phyloP scores from a whole-genome alignment of 2,329 filamentous ascomycete genomes.

The Beauveria sp. region DNA sequence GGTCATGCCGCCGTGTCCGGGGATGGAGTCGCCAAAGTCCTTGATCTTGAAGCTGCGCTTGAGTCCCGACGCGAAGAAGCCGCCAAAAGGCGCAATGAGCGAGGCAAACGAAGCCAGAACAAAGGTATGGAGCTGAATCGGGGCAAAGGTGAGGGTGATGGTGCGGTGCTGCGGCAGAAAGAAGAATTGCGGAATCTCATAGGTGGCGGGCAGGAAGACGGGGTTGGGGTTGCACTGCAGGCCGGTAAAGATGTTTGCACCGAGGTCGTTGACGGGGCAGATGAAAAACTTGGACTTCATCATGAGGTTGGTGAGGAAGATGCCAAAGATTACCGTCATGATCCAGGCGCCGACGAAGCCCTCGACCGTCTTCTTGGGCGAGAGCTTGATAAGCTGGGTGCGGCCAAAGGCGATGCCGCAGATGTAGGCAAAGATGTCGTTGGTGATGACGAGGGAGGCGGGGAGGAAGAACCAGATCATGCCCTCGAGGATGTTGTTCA shows the following conservation, averaged over 20 bases:
- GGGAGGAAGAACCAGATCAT: conserved; percentile 99
- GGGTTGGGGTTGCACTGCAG: conserved; percentile 87
- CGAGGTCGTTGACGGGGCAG: conserved; percentile 93
- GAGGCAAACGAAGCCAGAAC: conserved; percentile 90
- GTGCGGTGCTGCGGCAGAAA: conserved; percentile 54
- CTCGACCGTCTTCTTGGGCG: conserved; percentile 98
- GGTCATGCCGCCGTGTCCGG: conserved; percentile 94
- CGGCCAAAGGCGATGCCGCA: conserved; percentile 95
- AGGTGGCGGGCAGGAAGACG: conserved; percentile 74
- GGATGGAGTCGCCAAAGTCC: conserved; percentile 97
- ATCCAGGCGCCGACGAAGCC: conserved; percentile 96
- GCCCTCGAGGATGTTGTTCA: conserved; percentile 99
- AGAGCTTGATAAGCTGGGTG: conserved; percentile 95
- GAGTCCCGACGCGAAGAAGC: conserved; percentile 94
- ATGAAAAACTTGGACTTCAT: conserved; percentile 95
- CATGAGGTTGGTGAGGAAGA: conserved; percentile 73
- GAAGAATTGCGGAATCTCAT: conserved; percentile 64
- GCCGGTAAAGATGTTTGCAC: conserved; percentile 85
- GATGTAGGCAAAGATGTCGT: conserved; percentile 97
- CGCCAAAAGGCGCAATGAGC: conserved; percentile 92
- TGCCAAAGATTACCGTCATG: conserved; percentile 82
- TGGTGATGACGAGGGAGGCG: conserved; percentile 90
- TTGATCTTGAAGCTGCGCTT: conserved; percentile 99
- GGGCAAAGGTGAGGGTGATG: conserved; percentile 65
- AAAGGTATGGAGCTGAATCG: conserved; percentile 90